Conservation (phyloP, 371 early-diverging fungal genomes). For the Mortierella sp. region DNA sequence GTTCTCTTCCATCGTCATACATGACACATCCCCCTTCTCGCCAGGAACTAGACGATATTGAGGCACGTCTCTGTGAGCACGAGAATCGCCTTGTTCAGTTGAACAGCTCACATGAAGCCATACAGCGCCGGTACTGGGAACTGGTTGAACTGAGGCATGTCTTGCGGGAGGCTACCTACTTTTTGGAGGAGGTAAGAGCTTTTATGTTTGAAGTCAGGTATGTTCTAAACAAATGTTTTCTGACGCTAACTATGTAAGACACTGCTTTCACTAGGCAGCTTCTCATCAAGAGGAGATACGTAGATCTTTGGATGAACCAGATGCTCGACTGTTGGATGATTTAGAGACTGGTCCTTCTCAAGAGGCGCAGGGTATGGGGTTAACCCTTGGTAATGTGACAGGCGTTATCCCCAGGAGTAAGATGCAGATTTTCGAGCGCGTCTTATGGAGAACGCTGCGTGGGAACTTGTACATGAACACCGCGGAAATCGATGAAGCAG, state of each 20-base stretch:
- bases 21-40: conserved; percentile 81
- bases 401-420: conserved; percentile 90
- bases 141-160: conserved; percentile 92
- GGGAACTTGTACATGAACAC: conserved; percentile 97
- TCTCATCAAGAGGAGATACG: conserved; percentile 64
- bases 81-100: conserved; percentile 88
- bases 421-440: conserved; percentile 93
- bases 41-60: conserved; percentile 95
- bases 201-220: background rate
- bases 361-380: conserved; percentile 33
- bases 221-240: background rate
- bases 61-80: conserved; percentile 81
- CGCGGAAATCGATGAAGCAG: conserved; percentile 93
- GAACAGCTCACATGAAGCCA: conserved; percentile 87
- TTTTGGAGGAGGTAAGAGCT: conserved; percentile 77
- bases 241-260: background rate
- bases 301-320: conserved; percentile 67
- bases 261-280: conserved; percentile 59
- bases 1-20: conserved; percentile 66
- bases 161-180: conserved; percentile 84
- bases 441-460: conserved; percentile 96
- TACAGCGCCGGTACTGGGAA: conserved; percentile 88
- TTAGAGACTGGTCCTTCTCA: conserved; percentile 63
- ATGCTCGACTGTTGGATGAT: conserved; percentile 74
- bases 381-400: conserved; percentile 72